Conservation (phyloP, 2,329 filamentous ascomycete species). For the Fusarium acutatum region DNA sequence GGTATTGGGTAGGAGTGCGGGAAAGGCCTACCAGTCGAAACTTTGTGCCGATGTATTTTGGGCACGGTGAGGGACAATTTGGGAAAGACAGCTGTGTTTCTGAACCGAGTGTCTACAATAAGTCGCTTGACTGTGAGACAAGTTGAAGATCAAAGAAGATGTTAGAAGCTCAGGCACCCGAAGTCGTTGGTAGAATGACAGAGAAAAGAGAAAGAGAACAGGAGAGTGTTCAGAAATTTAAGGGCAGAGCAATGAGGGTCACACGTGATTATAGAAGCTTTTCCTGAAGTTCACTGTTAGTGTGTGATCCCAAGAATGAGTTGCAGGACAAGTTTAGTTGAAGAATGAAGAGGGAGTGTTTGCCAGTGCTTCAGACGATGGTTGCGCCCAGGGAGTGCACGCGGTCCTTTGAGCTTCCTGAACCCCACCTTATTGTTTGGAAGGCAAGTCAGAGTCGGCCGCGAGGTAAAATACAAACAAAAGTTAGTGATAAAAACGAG, state of each 20-base stretch:
- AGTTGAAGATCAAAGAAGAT: background rate
- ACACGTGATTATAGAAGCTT: background rate
- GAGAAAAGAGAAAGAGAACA: background rate
- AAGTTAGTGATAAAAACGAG: background rate
- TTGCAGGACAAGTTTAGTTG: background rate
- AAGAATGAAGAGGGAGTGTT: background rate
- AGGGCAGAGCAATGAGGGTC: background rate
- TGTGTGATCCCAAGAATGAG: background rate
- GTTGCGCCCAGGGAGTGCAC: background rate
- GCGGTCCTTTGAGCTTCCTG: background rate
- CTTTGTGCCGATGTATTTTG: background rate
- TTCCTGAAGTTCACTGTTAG: background rate
- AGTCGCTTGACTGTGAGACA: background rate
- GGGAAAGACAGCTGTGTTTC: conserved; percentile 12
- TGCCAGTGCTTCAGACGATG: background rate
- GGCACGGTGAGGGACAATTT: background rate
- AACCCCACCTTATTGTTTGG: background rate
- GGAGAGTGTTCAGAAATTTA: background rate
- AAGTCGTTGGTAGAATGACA: background rate
- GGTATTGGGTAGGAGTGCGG: background rate
- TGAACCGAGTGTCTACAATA: background rate
- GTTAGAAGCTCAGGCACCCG: background rate
- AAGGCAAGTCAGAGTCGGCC: background rate
- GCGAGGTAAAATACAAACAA: background rate
- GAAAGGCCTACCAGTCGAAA: conserved; percentile 14